Percentiles rank a stretch among this genome's conserved stretches.
These are phyloP conservation scores for Nematocida ausubeli DNA, from an alignment of 371 early-diverging fungal species.

Conservation along the genomic window DNA sequence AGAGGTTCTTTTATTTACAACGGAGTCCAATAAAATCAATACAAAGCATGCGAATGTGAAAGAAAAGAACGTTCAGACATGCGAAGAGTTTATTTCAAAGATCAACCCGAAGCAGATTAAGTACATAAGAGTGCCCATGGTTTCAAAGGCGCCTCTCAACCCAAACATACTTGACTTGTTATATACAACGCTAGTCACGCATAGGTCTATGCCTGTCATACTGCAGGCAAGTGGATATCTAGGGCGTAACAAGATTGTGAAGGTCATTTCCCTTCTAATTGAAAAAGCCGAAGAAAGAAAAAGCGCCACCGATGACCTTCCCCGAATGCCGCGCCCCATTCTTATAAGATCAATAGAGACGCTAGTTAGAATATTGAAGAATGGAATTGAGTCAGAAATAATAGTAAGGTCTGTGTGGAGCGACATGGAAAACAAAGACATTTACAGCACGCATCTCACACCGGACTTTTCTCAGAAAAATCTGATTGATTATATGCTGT, in stretches of 20 bases:
- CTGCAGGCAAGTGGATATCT: conserved; percentile 43
- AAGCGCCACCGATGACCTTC: neutral
- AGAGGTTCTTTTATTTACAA: conserved; percentile 34
- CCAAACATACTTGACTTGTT: conserved; percentile 17
- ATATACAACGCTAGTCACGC: neutral
- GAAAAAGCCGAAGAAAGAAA: neutral
- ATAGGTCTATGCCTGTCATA: neutral
- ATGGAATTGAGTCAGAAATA: conserved; percentile 15
- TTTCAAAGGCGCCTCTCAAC: conserved; percentile 11
- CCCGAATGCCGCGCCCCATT: neutral
- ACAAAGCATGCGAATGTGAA: conserved; percentile 30
- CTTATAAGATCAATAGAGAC: conserved; percentile 14
- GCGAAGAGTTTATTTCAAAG: conserved; percentile 30
- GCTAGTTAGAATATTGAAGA: conserved; percentile 9
- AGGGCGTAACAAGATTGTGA: conserved; percentile 5
- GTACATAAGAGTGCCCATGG: conserved; percentile 34
- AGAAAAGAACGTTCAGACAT: conserved; percentile 24
- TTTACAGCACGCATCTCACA: conserved; percentile 4
- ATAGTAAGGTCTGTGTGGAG: conserved; percentile 7
- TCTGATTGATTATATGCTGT: conserved; percentile 33
- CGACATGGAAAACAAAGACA: neutral
- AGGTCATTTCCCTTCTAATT: neutral
- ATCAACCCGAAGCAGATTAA: neutral
- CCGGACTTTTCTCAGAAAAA: neutral
- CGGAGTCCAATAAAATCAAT: neutral